Percentiles rank a stretch among this genome's conserved stretches.
Evolutionary conservation across 805 yeast species (phyloP).

Genomic region (Candida alai): DNA sequence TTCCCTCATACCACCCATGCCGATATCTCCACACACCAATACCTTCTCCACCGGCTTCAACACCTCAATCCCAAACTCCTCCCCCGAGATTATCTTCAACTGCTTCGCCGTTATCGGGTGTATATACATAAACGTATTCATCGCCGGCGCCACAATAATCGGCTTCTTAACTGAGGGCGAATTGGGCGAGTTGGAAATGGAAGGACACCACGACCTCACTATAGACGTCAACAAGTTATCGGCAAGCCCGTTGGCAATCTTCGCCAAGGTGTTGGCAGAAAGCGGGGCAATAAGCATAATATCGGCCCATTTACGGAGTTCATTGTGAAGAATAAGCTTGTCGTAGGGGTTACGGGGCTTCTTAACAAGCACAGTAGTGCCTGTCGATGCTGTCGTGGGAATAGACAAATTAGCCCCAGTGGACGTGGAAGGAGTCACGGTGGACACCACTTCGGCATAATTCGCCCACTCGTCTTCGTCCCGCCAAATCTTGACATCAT

Average conservation of each 20-base stretch:
- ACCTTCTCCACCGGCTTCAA: conserved; percentile 46
- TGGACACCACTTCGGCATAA: conserved; percentile 23
- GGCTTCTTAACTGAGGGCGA: conserved; percentile 41
- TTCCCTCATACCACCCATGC: conserved; percentile 50
- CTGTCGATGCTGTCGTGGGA: neutral
- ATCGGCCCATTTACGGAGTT: conserved; percentile 45
- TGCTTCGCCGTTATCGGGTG: conserved; percentile 45
- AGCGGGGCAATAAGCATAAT: conserved; percentile 44
- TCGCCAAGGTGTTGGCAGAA: conserved; percentile 44
- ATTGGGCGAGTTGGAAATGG: conserved; percentile 5
- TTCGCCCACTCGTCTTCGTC: conserved; percentile 90
- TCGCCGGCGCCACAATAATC: conserved; percentile 44
- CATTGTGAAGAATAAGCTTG: conserved; percentile 40
- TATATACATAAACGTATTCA: conserved; percentile 47
- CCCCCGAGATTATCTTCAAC: conserved; percentile 25
- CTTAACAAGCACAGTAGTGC: conserved; percentile 8
- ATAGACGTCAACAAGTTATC: conserved; percentile 43
- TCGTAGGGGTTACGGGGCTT: conserved; percentile 31
- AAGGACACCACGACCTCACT: conserved; percentile 40
- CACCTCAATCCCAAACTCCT: conserved; percentile 41
- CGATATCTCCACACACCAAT: conserved; percentile 45
- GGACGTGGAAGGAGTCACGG: conserved; percentile 15
- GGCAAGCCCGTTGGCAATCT: conserved; percentile 41
- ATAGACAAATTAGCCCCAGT: neutral
- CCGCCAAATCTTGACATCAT: conserved; percentile 83